phyloP scores from a whole-genome alignment of 352 stramenopile species.

The Aphanomyces stellatus region DNA sequence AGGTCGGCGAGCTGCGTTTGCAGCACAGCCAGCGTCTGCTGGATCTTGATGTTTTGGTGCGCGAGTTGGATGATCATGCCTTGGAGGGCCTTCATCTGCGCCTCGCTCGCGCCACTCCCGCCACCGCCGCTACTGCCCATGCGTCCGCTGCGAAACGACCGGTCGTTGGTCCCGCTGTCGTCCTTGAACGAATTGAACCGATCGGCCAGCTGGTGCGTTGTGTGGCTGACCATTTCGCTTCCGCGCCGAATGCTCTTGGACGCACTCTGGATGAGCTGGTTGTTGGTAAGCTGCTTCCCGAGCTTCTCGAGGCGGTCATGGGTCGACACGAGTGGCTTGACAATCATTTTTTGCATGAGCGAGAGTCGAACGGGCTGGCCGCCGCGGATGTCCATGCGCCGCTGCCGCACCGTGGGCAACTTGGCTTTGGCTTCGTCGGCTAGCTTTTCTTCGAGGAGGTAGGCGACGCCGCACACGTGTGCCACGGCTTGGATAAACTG shows the following conservation, averaged over 20 bases:
- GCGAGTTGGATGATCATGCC: constrained; percentile 51
- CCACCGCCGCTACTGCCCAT: no score
- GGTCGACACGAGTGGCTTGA: not conserved
- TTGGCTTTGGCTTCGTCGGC: not conserved
- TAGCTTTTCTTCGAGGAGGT: not conserved
- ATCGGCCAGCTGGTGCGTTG: constrained; percentile 21
- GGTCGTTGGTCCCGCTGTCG: not conserved
- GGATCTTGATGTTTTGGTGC: constrained; percentile 41
- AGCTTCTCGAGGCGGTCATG: not conserved
- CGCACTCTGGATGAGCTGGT: not conserved
- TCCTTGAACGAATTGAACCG: constrained; percentile 20
- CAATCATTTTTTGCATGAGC: not conserved
- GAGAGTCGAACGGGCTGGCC: not conserved
- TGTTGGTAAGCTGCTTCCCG: not conserved
- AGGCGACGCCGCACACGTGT: not conserved
- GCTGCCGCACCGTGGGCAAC: not conserved
- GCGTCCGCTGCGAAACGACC: no score
- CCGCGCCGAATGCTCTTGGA: not conserved
- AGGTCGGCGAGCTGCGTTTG: constrained; percentile 19
- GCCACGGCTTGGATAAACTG: not conserved
- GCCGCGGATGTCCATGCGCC: not conserved
- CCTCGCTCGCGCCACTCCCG: no score
- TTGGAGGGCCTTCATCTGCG: constrained; percentile 33
- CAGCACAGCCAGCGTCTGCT: constrained; percentile 41
- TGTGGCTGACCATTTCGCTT: constrained; percentile 18